Conservation (phyloP, 169 alveolate genomes). For the Plasmodium adleri region DNA sequence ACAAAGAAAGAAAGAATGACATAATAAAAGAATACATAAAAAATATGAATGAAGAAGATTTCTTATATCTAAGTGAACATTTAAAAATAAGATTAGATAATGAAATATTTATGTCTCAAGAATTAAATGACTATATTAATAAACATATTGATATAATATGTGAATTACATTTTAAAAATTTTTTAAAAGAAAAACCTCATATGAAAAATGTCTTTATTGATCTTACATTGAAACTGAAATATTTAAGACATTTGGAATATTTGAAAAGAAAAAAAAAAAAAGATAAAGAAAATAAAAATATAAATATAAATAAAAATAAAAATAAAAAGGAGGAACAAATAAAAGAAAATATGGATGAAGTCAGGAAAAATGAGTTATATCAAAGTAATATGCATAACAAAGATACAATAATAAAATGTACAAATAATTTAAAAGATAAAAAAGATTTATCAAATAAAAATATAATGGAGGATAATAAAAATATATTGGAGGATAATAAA, state of each 20-base stretch:
- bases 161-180: conserved; percentile 1
- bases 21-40: background rate
- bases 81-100: conserved; percentile 35
- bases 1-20: background rate
- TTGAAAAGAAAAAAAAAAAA: conserved; percentile 24
- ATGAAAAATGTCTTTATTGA: conserved; percentile 13
- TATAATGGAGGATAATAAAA: background rate
- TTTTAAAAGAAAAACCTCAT: background rate
- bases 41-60: conserved; percentile 8
- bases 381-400: background rate
- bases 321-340: background rate
- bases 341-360: too few species aligned
- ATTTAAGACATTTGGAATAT: conserved; percentile 16
- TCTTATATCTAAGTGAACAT: conserved; percentile 55
- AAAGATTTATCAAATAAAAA: background rate
- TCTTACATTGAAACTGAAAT: conserved; percentile 18
- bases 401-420: background rate
- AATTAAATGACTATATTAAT: conserved; percentile 51
- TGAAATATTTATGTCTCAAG: conserved; percentile 11
- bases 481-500: background rate
- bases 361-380: too few species aligned
- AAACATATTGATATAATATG: conserved; percentile 9
- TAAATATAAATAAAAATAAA: background rate
- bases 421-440: background rate
- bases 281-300: background rate